A percentile compares a stretch with the other conserved stretches of the same genome.
phyloP scores from a whole-genome alignment of 2,329 filamentous ascomycete genomes.

The Nigrospora osmanthi region DNA sequence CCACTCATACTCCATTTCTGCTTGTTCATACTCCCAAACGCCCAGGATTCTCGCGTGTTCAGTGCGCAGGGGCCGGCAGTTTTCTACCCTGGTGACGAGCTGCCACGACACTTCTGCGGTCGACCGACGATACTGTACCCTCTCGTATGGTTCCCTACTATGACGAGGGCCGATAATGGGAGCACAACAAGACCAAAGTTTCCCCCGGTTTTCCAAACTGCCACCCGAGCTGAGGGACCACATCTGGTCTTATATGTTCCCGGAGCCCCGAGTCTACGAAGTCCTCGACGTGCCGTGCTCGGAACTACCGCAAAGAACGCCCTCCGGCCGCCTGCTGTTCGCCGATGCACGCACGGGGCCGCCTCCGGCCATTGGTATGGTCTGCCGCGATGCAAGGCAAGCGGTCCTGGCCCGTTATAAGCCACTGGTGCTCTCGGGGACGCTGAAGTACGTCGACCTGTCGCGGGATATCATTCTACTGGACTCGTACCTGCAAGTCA shows the following conservation, averaged over 20 bases:
- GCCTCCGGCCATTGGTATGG: conserved; percentile 32
- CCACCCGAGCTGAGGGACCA: conserved; percentile 36
- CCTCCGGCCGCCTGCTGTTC: conserved; percentile 36
- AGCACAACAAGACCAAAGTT: conserved; percentile 2
- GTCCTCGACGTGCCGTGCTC: conserved; percentile 36
- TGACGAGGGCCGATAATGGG: too few relatives aligned
- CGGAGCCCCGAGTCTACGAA: conserved; percentile 36
- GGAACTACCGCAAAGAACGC: conserved; percentile 25
- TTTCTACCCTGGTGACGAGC: too few relatives aligned
- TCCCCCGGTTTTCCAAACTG: conserved; percentile 23
- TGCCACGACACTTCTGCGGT: too few relatives aligned
- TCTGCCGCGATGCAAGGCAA: conserved; percentile 34
- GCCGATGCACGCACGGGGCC: conserved; percentile 36
- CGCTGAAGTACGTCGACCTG: conserved; percentile 39
- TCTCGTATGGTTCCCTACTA: too few relatives aligned
- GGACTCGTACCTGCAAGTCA: conserved; percentile 39
- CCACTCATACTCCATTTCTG: too few relatives aligned
- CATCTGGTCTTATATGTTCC: conserved; percentile 37
- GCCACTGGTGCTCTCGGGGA: conserved; percentile 32
- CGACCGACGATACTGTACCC: too few relatives aligned
- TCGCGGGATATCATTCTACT: conserved; percentile 36
- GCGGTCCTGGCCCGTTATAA: conserved; percentile 34
- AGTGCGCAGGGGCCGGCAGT: too few relatives aligned
- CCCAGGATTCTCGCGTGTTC: too few relatives aligned
- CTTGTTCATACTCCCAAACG: too few relatives aligned